These are phyloP conservation scores for Phytophthora pisi DNA, from an alignment of 352 stramenopile species.

Conservation along the genomic window DNA sequence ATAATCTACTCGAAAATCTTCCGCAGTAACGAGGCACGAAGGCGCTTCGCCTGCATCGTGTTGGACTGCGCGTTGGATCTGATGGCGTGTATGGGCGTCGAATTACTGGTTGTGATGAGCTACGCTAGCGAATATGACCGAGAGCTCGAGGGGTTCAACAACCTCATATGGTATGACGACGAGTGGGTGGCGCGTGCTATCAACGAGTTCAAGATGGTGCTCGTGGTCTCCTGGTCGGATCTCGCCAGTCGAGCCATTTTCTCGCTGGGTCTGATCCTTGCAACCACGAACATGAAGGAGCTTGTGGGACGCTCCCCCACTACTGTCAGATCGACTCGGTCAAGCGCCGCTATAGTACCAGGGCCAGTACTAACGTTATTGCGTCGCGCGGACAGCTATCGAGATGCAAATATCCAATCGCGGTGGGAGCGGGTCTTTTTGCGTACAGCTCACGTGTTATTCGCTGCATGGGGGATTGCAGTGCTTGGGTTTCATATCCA, in stretches of 20 bases:
- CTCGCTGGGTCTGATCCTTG: slow-evolving; percentile 27
- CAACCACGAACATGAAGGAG: slow-evolving; percentile 31
- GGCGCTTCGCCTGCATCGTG: slow-evolving; percentile 27
- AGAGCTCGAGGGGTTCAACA: slow-evolving; percentile 17
- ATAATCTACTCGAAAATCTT: slow-evolving; percentile 18
- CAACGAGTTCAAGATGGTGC: slow-evolving; percentile 34
- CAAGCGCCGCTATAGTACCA: too few species aligned
- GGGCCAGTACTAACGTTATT: too few species aligned
- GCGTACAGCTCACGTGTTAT: slow-evolving; percentile 14
- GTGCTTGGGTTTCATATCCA: slow-evolving; percentile 30
- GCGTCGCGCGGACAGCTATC: background rate
- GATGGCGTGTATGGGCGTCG: slow-evolving; percentile 22
- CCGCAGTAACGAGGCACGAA: slow-evolving; percentile 7
- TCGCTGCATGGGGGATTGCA: slow-evolving; percentile 16
- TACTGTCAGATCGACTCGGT: too few species aligned
- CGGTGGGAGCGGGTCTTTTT: background rate
- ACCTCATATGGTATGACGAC: slow-evolving; percentile 32
- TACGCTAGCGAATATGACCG: slow-evolving; percentile 25
- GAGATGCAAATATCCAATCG: background rate
- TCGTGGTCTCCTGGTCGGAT: slow-evolving; percentile 34
- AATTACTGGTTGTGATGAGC: slow-evolving; percentile 13
- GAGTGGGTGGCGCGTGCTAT: slow-evolving; percentile 33
- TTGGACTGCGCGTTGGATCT: slow-evolving; percentile 32
- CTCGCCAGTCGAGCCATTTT: slow-evolving; percentile 28
- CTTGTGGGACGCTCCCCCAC: too few species aligned